phyloP scores from a whole-genome alignment of 2,329 filamentous ascomycete genomes.

The Fusarium paranaense region DNA sequence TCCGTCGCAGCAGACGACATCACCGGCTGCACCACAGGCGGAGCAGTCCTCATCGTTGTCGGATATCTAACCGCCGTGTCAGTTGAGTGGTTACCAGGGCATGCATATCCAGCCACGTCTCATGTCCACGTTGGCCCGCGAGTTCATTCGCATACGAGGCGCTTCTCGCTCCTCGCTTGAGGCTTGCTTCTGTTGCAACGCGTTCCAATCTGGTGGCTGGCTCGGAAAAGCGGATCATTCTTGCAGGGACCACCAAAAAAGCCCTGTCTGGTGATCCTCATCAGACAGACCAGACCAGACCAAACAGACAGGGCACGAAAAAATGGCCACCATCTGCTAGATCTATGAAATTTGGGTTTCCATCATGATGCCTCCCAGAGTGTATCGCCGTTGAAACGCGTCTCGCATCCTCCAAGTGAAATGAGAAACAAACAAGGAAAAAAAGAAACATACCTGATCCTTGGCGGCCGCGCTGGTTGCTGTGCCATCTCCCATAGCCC shows the following conservation, averaged over 20 bases:
- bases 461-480: constrained; percentile 65
- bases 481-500: constrained; percentile 72
- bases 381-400: not conserved
- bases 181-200: constrained; percentile 16
- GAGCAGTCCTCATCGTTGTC: constrained; percentile 94
- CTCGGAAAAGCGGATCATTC: constrained; percentile 45
- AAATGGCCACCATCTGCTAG: constrained; percentile 33
- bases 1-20: constrained; percentile 92
- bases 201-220: constrained; percentile 29
- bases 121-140: not conserved
- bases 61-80: constrained; percentile 48
- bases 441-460: constrained; percentile 60
- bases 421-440: not conserved
- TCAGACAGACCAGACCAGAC: constrained; percentile 2
- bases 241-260: constrained; percentile 42
- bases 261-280: constrained; percentile 34
- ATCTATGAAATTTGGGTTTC: constrained; percentile 13
- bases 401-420: not conserved
- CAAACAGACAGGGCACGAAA: not conserved
- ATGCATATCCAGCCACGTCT: constrained; percentile 31
- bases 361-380: constrained; percentile 3
- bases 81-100: constrained; percentile 38
- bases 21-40: constrained; percentile 84
- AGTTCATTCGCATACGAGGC: constrained; percentile 21
- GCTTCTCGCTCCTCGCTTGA: constrained; percentile 17